Conservation (phyloP, 306 rosid species). For the Prunus armeniaca region DNA sequence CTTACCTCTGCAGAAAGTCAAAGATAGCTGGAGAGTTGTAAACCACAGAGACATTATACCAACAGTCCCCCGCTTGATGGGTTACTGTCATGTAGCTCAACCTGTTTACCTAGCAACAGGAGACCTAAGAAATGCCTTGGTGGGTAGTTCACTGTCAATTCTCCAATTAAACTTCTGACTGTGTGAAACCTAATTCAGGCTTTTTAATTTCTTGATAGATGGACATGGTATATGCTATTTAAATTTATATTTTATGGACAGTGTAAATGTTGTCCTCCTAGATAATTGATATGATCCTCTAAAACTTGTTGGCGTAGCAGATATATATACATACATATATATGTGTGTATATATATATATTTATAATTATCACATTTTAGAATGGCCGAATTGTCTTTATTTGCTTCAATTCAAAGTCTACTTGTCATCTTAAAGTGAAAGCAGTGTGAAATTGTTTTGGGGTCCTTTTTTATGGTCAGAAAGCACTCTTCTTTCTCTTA, state of each 20-base stretch:
- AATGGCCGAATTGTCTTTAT: background rate
- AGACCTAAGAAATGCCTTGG: slow-evolving; percentile 58
- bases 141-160: slow-evolving; percentile 33
- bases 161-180: background rate
- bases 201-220: background rate
- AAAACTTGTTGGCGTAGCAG: background rate
- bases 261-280: background rate
- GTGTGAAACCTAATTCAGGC: background rate
- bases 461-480: background rate
- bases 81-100: slow-evolving; percentile 93
- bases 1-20: slow-evolving; percentile 72
- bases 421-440: background rate
- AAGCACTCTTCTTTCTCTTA: too few species aligned
- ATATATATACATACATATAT: background rate
- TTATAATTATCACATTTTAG: background rate
- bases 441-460: background rate
- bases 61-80: slow-evolving; percentile 93
- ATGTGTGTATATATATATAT: too few species aligned
- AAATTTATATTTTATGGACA: background rate
- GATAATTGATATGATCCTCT: background rate
- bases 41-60: slow-evolving; percentile 98
- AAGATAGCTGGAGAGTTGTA: slow-evolving; percentile 97
- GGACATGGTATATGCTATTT: background rate
- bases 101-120: slow-evolving; percentile 88
- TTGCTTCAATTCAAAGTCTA: background rate